Evolutionary conservation across 2,329 filamentous ascomycete genomes (phyloP).

Genomic region (Plenodomus lindquistii): DNA sequence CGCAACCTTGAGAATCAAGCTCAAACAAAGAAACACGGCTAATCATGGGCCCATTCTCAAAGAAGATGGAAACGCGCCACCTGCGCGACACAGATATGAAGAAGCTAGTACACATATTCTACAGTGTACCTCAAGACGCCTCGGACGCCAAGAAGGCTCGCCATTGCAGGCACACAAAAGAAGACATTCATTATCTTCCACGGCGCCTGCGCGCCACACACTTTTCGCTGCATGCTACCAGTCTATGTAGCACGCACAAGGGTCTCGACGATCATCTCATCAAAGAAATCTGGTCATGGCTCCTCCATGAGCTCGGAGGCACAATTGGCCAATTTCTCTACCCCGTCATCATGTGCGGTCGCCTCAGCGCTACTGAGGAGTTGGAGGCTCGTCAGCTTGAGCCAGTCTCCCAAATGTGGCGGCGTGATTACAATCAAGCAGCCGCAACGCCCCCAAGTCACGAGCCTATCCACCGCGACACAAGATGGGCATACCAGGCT

Average conservation of each 20-base stretch:
- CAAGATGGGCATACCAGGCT: slow-evolving; percentile 26
- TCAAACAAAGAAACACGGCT: background rate
- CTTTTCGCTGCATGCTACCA: slow-evolving; percentile 10
- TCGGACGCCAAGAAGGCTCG: slow-evolving; percentile 1
- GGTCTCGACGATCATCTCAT: slow-evolving; percentile 23
- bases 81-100: slow-evolving; percentile 32
- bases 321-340: slow-evolving; percentile 30
- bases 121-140: slow-evolving; percentile 5
- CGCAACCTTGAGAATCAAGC: background rate
- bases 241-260: slow-evolving; percentile 30
- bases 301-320: slow-evolving; percentile 27
- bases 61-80: slow-evolving; percentile 16
- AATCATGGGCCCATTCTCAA: background rate
- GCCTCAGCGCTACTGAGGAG: slow-evolving; percentile 22
- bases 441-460: slow-evolving; percentile 19
- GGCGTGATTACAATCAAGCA: slow-evolving; percentile 15
- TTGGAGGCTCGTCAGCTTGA: slow-evolving; percentile 28
- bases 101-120: slow-evolving; percentile 24
- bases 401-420: slow-evolving; percentile 34
- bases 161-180: slow-evolving; percentile 13
- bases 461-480: slow-evolving; percentile 14
- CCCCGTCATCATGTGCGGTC: slow-evolving; percentile 25
- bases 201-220: slow-evolving; percentile 22
- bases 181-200: slow-evolving; percentile 26
- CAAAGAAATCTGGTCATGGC: slow-evolving; percentile 25